These are phyloP conservation scores for Pythium utonaiense DNA, from an alignment of 352 stramenopile genomes.

Conservation along the genomic window DNA sequence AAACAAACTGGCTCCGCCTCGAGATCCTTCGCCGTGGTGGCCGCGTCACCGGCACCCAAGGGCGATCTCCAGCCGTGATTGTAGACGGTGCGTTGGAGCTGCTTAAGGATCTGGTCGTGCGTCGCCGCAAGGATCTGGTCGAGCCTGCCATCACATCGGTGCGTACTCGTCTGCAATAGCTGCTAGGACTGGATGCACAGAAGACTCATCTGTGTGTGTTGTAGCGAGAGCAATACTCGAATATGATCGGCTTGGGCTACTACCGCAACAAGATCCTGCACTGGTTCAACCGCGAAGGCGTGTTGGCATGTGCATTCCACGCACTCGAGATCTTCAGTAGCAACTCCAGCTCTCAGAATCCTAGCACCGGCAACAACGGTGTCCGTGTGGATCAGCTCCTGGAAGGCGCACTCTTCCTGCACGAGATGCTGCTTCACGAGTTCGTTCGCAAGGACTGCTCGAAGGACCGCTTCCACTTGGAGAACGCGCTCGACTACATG, in stretches of 20 bases:
- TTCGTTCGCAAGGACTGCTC: slow-evolving; percentile 70
- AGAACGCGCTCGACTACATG: slow-evolving; percentile 34
- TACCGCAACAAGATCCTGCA: slow-evolving; percentile 88
- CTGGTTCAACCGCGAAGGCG: slow-evolving; percentile 80
- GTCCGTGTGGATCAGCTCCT: slow-evolving; percentile 53
- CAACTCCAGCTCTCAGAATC: neutral
- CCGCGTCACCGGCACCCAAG: slow-evolving; percentile 67
- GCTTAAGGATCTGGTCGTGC: slow-evolving; percentile 65
- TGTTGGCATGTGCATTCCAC: slow-evolving; percentile 74
- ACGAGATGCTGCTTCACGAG: slow-evolving; percentile 77
- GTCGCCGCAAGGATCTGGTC: slow-evolving; percentile 68
- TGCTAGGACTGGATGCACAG: too few species aligned
- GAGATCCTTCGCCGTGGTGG: slow-evolving; percentile 71
- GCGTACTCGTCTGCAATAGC: too few species aligned
- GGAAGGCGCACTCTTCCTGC: slow-evolving; percentile 59
- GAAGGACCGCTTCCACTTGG: slow-evolving; percentile 41
- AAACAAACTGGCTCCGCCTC: slow-evolving; percentile 67
- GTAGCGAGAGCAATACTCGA: slow-evolving; percentile 75
- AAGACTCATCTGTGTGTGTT: neutral
- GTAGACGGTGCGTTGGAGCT: slow-evolving; percentile 66
- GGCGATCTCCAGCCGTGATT: slow-evolving; percentile 56
- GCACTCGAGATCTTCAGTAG: slow-evolving; percentile 44
- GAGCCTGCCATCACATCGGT: slow-evolving; percentile 76
- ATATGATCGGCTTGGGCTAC: slow-evolving; percentile 85
- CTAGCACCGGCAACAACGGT: slow-evolving; percentile 2